Base-by-base conservation (phyloP, 2,329 filamentous ascomycete species). In the Pseudocercospora crystallina region DNA sequence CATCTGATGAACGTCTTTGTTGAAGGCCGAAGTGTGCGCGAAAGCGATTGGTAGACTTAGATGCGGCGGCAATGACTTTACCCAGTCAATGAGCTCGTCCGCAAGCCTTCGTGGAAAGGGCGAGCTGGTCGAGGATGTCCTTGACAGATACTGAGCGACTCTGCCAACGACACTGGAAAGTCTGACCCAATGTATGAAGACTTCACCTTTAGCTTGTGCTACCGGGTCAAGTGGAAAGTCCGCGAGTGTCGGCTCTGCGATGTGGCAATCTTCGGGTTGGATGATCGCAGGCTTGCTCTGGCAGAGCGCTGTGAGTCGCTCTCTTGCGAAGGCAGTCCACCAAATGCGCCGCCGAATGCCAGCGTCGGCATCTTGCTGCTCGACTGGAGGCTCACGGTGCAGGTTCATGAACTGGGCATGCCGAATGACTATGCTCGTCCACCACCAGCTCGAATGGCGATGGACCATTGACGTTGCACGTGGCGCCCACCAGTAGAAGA, bases 401-500 rank as follows among this genome's bases (percentile, higher is more conserved):
- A 51, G 14, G 17, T 45, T 37, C 48, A 51, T 46, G 17, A 33
- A 32, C 31, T 51, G 48, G 5, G 48, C 48, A 3, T 51, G 48
- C 8, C 48, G 37, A 15, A 51, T 47, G n/a, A 51, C 48, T 2
- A 51, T 32, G 8, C 36, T 41, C 5, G 48, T 51, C 48, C 48
- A 51, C 48, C 48, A 51, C 48, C 48, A 51, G 13, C 42, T 46
- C 5, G 48, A 51, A 15, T 51, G 48, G 5, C 48, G 42, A 30
- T 51, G 48, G 8, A 51, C 48, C 10, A 41, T 13, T n/a, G 42
- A 14, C 12, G 48, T 42, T 7, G 48, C 46, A 5, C 48, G 30
- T 11, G 48, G 48, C 12, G 48, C 48, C 42, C 42, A 51, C 48
- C 48, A 51, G 48, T 51, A 45, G 31, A 51, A 51, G 9, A 51